These are phyloP conservation scores for Magnolia officinalis DNA, from an alignment of 164 flowering plant species.

Conservation along the genomic window DNA sequence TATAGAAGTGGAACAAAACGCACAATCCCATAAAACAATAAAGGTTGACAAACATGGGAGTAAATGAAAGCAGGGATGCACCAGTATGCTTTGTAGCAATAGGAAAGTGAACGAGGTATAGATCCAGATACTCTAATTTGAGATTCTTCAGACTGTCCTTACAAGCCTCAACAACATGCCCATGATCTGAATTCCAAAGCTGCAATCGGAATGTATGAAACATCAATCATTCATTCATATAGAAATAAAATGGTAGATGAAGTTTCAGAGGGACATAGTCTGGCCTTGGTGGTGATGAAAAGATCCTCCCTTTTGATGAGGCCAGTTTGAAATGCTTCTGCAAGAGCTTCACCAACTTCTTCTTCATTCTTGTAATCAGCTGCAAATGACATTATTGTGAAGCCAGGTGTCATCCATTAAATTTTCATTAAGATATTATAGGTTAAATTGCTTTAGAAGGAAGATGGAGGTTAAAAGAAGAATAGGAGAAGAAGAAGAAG, in stretches of 20 bases:
- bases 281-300: conserved; percentile 78
- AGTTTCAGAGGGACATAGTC: neutral
- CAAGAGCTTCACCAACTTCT: conserved; percentile 86
- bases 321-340: conserved; percentile 65
- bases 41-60: neutral
- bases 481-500: neutral
- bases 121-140: conserved; percentile 77
- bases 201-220: conserved; percentile 24
- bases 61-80: conserved; percentile 12
- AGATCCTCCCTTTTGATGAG: conserved; percentile 89
- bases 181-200: conserved; percentile 97
- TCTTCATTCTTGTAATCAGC: conserved; percentile 90
- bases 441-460: neutral
- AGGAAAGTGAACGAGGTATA: conserved; percentile 90
- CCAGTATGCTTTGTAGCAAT: conserved; percentile 85
- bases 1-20: neutral
- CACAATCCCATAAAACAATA: neutral
- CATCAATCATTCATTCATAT: neutral
- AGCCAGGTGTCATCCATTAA: neutral
- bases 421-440: neutral
- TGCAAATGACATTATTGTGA: conserved; percentile 28
- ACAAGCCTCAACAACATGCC: conserved; percentile 89
- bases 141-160: conserved; percentile 88
- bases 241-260: neutral
- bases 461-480: neutral